These are phyloP conservation scores for Discostella stelligera DNA, from an alignment of 352 stramenopile species.

Conservation along the genomic window DNA sequence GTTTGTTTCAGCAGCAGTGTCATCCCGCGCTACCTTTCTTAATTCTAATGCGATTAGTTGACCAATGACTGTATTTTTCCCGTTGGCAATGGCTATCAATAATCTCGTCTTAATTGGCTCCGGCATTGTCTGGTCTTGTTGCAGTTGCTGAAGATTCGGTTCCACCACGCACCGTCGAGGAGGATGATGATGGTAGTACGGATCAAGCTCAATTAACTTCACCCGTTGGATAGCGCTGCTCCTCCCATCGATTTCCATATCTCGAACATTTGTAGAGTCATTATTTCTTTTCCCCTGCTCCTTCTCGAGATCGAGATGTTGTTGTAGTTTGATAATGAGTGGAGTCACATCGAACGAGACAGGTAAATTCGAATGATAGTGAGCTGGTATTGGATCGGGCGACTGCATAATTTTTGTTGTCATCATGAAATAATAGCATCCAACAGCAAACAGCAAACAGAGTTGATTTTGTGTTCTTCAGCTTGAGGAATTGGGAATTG, in stretches of 20 bases:
- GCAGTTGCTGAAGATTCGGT: neutral
- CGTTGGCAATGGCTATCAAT: constrained; percentile 34
- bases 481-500: too few species aligned
- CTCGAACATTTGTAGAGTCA: neutral
- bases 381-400: constrained; percentile 6
- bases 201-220: constrained; percentile 43
- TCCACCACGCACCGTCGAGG: neutral
- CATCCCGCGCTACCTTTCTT: constrained; percentile 12
- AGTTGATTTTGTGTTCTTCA: too few species aligned
- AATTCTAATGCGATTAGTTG: constrained; percentile 46
- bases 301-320: constrained; percentile 2
- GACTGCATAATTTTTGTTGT: neutral
- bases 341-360: constrained; percentile 31
- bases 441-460: too few species aligned
- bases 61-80: constrained; percentile 20
- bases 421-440: too few species aligned
- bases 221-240: constrained; percentile 24
- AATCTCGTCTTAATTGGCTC: constrained; percentile 27
- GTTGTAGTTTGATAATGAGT: constrained; percentile 28
- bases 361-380: constrained; percentile 28
- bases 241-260: too few species aligned
- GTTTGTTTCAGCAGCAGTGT: constrained; percentile 8
- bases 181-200: constrained; percentile 13
- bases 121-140: constrained; percentile 1
- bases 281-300: neutral